These are phyloP conservation scores for Liquidambar formosana DNA, from an alignment of 164 flowering plant species.

Conservation along the genomic window DNA sequence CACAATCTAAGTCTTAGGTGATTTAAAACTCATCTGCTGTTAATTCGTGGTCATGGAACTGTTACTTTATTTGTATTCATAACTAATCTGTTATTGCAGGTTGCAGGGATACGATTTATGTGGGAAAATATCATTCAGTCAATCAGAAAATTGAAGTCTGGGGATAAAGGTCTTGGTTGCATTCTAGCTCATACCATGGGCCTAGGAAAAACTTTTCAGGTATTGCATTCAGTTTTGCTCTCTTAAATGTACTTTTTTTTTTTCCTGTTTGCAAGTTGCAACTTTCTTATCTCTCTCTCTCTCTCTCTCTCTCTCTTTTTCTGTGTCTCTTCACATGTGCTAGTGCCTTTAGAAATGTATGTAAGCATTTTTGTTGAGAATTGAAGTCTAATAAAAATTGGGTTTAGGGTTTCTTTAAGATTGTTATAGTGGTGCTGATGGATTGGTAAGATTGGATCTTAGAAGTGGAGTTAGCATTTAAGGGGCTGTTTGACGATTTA, in stretches of 20 bases:
- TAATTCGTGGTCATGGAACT: neutral
- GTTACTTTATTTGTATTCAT: neutral
- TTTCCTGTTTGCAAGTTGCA: conserved; percentile 3
- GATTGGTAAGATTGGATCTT: too few species aligned
- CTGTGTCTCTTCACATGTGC: neutral
- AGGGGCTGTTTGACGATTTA: too few species aligned
- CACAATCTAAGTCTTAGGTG: too few species aligned
- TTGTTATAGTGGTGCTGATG: too few species aligned
- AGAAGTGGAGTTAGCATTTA: too few species aligned
- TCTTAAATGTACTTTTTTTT: neutral
- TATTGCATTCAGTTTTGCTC: conserved; percentile 14
- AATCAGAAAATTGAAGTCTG: conserved; percentile 72
- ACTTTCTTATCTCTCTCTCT: neutral
- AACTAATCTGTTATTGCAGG: conserved; percentile 39
- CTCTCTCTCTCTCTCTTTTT: neutral
- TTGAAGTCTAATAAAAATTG: neutral
- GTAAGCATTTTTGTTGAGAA: neutral
- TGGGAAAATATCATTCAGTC: conserved; percentile 97
- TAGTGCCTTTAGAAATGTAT: neutral
- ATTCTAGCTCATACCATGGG: conserved; percentile 99
- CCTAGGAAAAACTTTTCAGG: conserved; percentile 92
- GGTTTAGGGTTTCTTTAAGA: too few species aligned
- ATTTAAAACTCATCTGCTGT: neutral
- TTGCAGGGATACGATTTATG: conserved; percentile 88
- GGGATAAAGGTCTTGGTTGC: conserved; percentile 98